phyloP scores from a whole-genome alignment of 768 basidiomycete genomes.

The Lentinula raphanica region DNA sequence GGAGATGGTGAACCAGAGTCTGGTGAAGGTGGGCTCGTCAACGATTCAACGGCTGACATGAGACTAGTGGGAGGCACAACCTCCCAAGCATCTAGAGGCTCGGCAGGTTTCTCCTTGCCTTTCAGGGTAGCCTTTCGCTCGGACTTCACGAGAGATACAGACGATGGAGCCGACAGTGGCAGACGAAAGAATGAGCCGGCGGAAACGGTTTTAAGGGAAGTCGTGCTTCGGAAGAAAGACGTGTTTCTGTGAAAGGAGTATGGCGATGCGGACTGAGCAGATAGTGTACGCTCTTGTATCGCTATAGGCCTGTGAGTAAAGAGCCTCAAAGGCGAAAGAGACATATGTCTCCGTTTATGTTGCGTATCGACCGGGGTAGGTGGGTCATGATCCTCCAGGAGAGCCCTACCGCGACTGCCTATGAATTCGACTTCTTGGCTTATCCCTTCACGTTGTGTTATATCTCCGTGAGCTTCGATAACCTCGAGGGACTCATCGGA shows the following conservation, averaged over 20 bases:
- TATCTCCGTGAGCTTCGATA: conserved; percentile 39
- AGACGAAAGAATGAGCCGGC: conserved; percentile 31
- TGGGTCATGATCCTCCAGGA: conserved; percentile 23
- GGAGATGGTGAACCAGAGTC: conserved; percentile 12
- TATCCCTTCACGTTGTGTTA: conserved; percentile 33
- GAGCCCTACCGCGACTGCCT: conserved; percentile 23
- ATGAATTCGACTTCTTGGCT: neutral
- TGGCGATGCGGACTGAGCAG: conserved; percentile 39
- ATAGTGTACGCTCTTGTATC: conserved; percentile 32
- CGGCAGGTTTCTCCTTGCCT: conserved; percentile 34
- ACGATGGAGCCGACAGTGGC: conserved; percentile 22
- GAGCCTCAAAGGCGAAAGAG: conserved; percentile 41
- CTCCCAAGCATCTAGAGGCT: conserved; percentile 42
- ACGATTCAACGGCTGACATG: conserved; percentile 22
- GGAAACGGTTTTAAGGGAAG: conserved; percentile 32
- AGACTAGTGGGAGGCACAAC: conserved; percentile 27
- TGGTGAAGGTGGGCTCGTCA: conserved; percentile 6
- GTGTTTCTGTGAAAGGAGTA: conserved; percentile 30
- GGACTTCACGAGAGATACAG: conserved; percentile 12
- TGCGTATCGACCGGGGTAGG: conserved; percentile 9
- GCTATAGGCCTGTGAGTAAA: conserved; percentile 35
- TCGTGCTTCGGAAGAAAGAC: conserved; percentile 40
- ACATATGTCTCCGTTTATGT: conserved; percentile 34
- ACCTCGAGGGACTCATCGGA: conserved; percentile 52
- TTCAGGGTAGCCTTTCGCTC: conserved; percentile 26